These are phyloP conservation scores for Pholiota adiposa DNA, from an alignment of 1,284 basidiomycete species.

Conservation along the genomic window DNA sequence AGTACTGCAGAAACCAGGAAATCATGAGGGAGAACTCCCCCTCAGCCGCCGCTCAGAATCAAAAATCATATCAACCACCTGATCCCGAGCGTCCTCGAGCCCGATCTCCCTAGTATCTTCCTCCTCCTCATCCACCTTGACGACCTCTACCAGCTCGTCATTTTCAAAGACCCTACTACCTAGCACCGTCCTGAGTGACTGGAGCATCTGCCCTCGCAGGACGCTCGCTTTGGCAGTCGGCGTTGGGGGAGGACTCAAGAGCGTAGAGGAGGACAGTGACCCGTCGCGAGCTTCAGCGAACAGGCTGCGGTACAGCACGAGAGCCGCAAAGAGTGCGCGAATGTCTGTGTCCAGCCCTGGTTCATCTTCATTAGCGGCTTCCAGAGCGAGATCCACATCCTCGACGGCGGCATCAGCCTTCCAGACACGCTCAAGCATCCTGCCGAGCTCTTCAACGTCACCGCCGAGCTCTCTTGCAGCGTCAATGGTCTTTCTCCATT, in stretches of 20 bases:
- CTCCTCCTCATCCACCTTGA: conserved; percentile 30
- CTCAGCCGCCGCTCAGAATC: conserved; percentile 46
- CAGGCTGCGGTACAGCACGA: conserved; percentile 59
- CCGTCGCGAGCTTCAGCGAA: conserved; percentile 42
- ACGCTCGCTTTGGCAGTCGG: conserved; percentile 46
- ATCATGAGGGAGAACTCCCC: conserved; percentile 13
- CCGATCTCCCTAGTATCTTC: conserved; percentile 25
- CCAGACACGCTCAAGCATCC: conserved; percentile 58
- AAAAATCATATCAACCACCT: conserved; percentile 69
- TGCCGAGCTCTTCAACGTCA: conserved; percentile 52
- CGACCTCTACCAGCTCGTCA: conserved; percentile 21
- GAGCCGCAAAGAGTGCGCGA: conserved; percentile 54
- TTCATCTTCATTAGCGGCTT: conserved; percentile 28
- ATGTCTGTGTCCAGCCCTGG: conserved; percentile 48
- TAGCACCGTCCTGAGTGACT: conserved; percentile 50
- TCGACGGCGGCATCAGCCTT: conserved; percentile 25
- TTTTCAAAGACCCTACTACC: conserved; percentile 66
- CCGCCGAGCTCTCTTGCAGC: conserved; percentile 68
- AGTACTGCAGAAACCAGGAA: neutral
- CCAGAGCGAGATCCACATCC: conserved; percentile 12
- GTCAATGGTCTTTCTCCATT: conserved; percentile 51
- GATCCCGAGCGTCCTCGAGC: conserved; percentile 71
- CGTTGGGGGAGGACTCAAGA: conserved; percentile 62
- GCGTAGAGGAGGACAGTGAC: conserved; percentile 38
- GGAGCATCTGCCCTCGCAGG: conserved; percentile 21